Evolutionary conservation across 768 basidiomycete species (phyloP), one percentile per base, ranked within the genome.

Genomic region (Leccinum fibrillosum): DNA sequence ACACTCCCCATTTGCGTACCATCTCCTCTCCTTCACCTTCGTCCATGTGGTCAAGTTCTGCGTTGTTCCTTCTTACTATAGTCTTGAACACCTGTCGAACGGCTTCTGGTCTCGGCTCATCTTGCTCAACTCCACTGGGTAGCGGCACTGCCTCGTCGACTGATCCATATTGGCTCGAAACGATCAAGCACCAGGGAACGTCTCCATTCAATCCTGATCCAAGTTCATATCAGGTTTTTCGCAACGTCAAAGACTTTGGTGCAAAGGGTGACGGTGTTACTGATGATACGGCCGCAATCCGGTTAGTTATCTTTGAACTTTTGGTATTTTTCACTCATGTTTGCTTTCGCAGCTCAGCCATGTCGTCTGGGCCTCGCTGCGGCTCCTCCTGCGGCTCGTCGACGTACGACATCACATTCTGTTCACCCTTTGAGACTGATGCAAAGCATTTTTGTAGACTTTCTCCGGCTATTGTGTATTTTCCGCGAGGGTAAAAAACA

Each of bases 281-380:
- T 5, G 90, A 92, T 65, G 90, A 90, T 62, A 89, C 90, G 7
- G 80, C 74, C 23, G 88, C 90, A 2, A 89, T 90, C 69, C 88
- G 86, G 87, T 86, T 9, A 5, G 17, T 26, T 47, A 10, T 19
- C 37, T 19, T 19, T 15, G 2, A 57, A 17, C 10, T 34, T 66
- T 69, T 2, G 17, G 2, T 39, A 39, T 39, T 39, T n/a, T 67
- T 15, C 60, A 54, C 44, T 54, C 21, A 11, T 13, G 25, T 28
- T 42, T 30, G 21, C 9, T 28, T 59, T 21, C 13, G 42, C 50
- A 90, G 88, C 63, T 69, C 69, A 26, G 90, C 90, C 9, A 90
- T 91, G 55, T 77, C 82, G 28, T 74, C 79, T 26, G 85, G 85
- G 15, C 68, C 58, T 60, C 83, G 89, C 25, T 91, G 90, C 61